Conservation (phyloP, 139 green algal species). For the Mychonastes homosphaera region DNA sequence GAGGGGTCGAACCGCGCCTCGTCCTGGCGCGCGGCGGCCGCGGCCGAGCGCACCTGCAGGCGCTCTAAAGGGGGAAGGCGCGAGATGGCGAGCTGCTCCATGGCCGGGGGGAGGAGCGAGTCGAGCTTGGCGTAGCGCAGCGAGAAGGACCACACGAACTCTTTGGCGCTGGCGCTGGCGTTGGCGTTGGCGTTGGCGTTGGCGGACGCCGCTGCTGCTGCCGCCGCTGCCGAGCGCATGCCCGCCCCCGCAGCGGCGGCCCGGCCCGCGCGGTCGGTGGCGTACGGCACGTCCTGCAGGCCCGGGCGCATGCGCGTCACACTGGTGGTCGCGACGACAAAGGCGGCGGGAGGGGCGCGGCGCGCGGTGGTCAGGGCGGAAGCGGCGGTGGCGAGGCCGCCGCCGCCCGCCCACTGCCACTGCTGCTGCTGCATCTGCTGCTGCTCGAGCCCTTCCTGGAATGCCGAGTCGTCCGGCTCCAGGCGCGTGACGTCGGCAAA, state of each 20-base stretch:
- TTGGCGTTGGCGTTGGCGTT: not conserved
- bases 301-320: too few relatives aligned
- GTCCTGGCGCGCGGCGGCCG: conserved; percentile 33
- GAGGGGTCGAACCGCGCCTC: conserved; percentile 55
- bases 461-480: conserved; percentile 10
- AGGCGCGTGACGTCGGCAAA: conserved; percentile 14
- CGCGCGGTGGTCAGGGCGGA: not conserved
- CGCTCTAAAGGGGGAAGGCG: conserved; percentile 29
- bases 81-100: conserved; percentile 48
- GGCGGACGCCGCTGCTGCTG: not conserved
- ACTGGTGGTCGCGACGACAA: too few relatives aligned
- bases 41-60: conserved; percentile 22
- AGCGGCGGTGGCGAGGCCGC: too few relatives aligned
- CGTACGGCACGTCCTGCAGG: conserved; percentile 19
- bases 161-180: not conserved
- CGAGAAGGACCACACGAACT: conserved; percentile 49
- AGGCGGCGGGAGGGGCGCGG: too few relatives aligned
- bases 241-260: too few relatives aligned
- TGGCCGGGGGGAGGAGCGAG: conserved; percentile 46
- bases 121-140: conserved; percentile 52
- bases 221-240: not conserved
- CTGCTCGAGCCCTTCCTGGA: conserved; percentile 8
- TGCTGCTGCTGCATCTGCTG: too few relatives aligned
- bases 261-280: not conserved
- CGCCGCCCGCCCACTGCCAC: too few relatives aligned